A percentile compares a stretch with the other conserved stretches of the same genome.
Evolutionary conservation across 306 rosid species (phyloP).

Genomic region (Canavalia ensiformis): DNA sequence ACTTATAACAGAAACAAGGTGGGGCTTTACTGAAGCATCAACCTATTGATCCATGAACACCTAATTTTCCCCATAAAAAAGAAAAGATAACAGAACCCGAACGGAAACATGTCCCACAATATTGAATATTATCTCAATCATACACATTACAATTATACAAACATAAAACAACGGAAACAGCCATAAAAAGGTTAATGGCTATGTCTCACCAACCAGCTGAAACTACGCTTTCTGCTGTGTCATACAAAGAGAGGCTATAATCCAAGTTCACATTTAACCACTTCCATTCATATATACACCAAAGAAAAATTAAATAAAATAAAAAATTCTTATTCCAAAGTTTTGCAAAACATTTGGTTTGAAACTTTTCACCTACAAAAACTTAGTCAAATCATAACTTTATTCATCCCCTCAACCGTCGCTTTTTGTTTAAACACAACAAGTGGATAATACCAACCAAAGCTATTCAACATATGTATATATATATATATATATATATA

Average conservation of each 20-base stretch:
- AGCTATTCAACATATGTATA: conserved; percentile 9
- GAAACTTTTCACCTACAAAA: background rate
- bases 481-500: background rate
- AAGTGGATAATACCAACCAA: conserved; percentile 7
- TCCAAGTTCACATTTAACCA: background rate
- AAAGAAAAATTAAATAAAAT: background rate
- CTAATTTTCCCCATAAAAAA: conserved; percentile 25
- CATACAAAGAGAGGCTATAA: background rate
- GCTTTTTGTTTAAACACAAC: conserved; percentile 15
- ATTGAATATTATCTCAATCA: conserved; percentile 3
- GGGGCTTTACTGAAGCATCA: conserved; percentile 17
- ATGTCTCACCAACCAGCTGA: conserved; percentile 44
- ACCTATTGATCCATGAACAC: background rate
- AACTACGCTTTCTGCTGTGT: conserved; percentile 2
- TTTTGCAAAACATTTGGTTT: background rate
- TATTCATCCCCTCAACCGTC: conserved; percentile 15
- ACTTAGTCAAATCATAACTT: conserved; percentile 11
- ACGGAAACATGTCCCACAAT: conserved; percentile 17
- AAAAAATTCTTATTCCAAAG: background rate
- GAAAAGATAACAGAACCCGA: conserved; percentile 23
- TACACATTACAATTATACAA: conserved; percentile 29
- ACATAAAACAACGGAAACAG: background rate
- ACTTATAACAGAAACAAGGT: conserved; percentile 26
- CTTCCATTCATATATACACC: background rate
- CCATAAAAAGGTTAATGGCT: conserved; percentile 40